Evolutionary conservation across 371 early-diverging fungal genomes (phyloP).

Genomic region (Mucor racemosus): DNA sequence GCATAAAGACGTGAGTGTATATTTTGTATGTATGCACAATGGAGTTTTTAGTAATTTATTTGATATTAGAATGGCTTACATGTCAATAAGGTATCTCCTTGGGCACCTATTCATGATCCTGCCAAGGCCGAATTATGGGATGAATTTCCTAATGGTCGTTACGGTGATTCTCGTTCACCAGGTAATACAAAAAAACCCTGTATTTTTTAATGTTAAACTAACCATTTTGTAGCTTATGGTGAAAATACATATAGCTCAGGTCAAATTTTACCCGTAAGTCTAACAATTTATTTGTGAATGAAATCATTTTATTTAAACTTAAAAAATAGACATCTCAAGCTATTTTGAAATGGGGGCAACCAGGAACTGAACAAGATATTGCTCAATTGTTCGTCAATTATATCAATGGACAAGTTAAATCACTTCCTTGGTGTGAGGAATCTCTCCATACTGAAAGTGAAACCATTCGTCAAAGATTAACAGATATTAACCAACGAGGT

Average conservation of each 20-base stretch:
- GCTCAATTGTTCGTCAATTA: slow-evolving; percentile 76
- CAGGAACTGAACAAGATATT: slow-evolving; percentile 67
- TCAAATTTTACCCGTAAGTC: slow-evolving; percentile 62
- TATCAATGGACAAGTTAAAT: slow-evolving; percentile 68
- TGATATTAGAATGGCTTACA: background rate
- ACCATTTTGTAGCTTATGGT: slow-evolving; percentile 41
- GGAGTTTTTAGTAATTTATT: too few relatives aligned
- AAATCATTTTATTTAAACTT: background rate
- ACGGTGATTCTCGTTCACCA: slow-evolving; percentile 94
- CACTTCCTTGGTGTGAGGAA: slow-evolving; percentile 92
- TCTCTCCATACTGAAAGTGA: slow-evolving; percentile 79
- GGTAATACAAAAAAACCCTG: slow-evolving; percentile 29
- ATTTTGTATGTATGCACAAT: background rate
- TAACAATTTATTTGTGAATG: background rate
- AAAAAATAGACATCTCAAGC: slow-evolving; percentile 28
- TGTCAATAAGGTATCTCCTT: slow-evolving; percentile 22
- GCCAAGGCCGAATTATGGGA: slow-evolving; percentile 81
- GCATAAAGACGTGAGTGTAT: slow-evolving; percentile 3
- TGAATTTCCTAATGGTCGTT: slow-evolving; percentile 97
- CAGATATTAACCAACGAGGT: slow-evolving; percentile 70
- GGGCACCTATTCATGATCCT: slow-evolving; percentile 35
- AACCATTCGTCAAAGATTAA: slow-evolving; percentile 68
- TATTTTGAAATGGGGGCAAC: slow-evolving; percentile 75
- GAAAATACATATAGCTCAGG: slow-evolving; percentile 69
- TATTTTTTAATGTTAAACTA: background rate